Evolutionary conservation across 2,329 filamentous ascomycete genomes (phyloP), one percentile per base, ranked within the genome.

Genomic region (Xylaria sp.): DNA sequence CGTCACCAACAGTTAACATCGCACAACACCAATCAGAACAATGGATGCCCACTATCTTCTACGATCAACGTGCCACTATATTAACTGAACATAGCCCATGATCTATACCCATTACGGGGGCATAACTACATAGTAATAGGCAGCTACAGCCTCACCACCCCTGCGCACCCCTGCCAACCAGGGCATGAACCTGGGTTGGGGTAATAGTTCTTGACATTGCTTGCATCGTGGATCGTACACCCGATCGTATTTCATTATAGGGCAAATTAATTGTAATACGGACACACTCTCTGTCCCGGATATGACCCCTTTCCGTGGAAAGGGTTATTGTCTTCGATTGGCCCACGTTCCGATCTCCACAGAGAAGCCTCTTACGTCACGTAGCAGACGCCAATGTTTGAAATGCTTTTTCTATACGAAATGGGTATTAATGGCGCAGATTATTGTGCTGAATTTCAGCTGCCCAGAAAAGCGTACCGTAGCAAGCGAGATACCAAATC

Each of bases 251-350:
- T 53, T 62, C 15, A 10, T 17, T 38, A 7, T 10, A 20, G 56
- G 63, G 63, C 63, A 44, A 65, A 65, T 65, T 65, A 65, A 36
- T 28, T 20, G 56, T 59, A 31, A 54, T 54, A 53, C 17, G 3
- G 6, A 54, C n/a, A 20, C 51, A 7, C 46, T 23, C 44, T 48
- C 40, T 36, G 6, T 36, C 3, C 20, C 36, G 20, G 26, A 40
- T 59, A 44, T 23, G 26, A 42, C 40, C 53, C 44, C n/a, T 53
- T 38, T 4, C 23, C 7, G 15, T 65, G 54, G 23, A 20, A 56
- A 23, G 15, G 46, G 36, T 17, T 20, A 17, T 42, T 28, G 54
- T 42, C 54, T n/a, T 17, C 20, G 17, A 58, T 58, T 58, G 54
- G 36, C 54, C 36, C 54, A 58, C 6, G 36, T 20, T 17, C 17